A percentile compares a stretch with the other conserved stretches of the same genome.
Conservation (phyloP, 495 filamentous ascomycete genomes). For the Tuber indicum region DNA sequence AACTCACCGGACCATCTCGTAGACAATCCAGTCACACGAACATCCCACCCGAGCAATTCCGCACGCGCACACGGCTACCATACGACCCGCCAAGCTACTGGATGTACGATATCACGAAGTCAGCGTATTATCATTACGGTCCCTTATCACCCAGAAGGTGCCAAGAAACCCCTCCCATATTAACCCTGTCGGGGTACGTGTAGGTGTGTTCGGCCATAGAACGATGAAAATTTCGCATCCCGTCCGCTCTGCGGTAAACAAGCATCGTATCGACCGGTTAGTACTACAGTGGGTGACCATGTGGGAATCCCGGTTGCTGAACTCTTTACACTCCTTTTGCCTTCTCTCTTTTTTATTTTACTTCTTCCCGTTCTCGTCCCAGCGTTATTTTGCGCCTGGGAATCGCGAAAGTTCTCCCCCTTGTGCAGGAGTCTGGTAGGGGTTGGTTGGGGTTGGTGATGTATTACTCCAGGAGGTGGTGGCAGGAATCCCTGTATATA, state of each 20-base stretch:
- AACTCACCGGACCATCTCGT: too few species aligned
- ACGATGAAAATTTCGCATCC: slow-evolving; percentile 3
- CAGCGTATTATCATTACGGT: too few species aligned
- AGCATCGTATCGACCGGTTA: slow-evolving; percentile 10
- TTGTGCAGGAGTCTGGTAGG: background rate
- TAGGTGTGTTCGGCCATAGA: background rate
- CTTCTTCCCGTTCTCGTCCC: background rate
- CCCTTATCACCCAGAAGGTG: too few species aligned
- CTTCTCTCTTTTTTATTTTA: background rate
- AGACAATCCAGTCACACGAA: too few species aligned
- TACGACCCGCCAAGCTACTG: too few species aligned
- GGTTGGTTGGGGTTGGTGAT: background rate
- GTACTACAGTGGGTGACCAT: slow-evolving; percentile 13
- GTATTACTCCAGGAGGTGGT: background rate
- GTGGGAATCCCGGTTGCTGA: slow-evolving; percentile 10
- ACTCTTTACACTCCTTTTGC: background rate
- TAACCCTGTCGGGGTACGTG: background rate
- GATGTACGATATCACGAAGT: too few species aligned
- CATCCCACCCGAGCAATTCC: too few species aligned
- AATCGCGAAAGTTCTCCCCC: background rate
- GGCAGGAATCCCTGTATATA: background rate
- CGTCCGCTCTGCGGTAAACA: background rate
- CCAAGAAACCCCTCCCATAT: background rate
- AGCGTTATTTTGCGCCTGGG: background rate
- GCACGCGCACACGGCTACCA: too few species aligned